These are phyloP conservation scores for Hortiboletus flavorubellus DNA, from an alignment of 768 basidiomycete genomes.

Conservation along the genomic window DNA sequence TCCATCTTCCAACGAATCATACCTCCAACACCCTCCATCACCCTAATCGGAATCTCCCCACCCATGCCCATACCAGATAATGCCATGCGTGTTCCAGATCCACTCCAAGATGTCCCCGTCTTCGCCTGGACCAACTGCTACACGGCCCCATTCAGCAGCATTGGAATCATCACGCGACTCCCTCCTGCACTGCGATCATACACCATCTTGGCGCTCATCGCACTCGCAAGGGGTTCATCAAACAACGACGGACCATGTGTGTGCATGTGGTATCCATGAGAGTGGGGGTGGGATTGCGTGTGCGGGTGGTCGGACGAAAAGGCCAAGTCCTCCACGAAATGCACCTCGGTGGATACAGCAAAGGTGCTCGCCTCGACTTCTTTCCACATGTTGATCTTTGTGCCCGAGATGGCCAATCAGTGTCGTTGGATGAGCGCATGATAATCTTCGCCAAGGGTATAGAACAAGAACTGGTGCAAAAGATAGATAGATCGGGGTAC, in stretches of 20 bases:
- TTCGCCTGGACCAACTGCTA: slow-evolving; percentile 8
- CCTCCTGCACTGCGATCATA: slow-evolving; percentile 37
- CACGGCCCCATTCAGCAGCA: slow-evolving; percentile 70
- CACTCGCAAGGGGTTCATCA: slow-evolving; percentile 75
- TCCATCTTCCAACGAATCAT: slow-evolving; percentile 51
- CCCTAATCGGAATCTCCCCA: slow-evolving; percentile 49
- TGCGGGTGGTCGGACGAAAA: slow-evolving; percentile 5
- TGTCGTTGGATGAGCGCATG: slow-evolving; percentile 70
- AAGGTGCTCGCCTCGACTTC: slow-evolving; percentile 67
- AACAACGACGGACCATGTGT: slow-evolving; percentile 46
- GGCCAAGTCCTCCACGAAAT: slow-evolving; percentile 23
- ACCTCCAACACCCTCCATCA: slow-evolving; percentile 57
- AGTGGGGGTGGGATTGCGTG: slow-evolving; percentile 4
- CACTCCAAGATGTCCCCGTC: slow-evolving; percentile 13
- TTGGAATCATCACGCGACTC: slow-evolving; percentile 52
- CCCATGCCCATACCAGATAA: slow-evolving; percentile 18
- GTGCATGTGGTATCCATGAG: slow-evolving; percentile 33
- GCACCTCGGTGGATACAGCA: slow-evolving; percentile 23
- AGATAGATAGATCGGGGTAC: slow-evolving; percentile 79
- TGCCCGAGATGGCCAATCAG: slow-evolving; percentile 53
- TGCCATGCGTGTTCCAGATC: slow-evolving; percentile 13
- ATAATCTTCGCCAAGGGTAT: slow-evolving; percentile 71
- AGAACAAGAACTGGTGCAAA: slow-evolving; percentile 82
- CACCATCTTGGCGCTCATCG: slow-evolving; percentile 62
- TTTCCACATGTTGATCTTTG: slow-evolving; percentile 66